Percentiles rank a stretch among this genome's conserved stretches.
Evolutionary conservation across 306 rosid species (phyloP).

Genomic region (Nissolia schottii): DNA sequence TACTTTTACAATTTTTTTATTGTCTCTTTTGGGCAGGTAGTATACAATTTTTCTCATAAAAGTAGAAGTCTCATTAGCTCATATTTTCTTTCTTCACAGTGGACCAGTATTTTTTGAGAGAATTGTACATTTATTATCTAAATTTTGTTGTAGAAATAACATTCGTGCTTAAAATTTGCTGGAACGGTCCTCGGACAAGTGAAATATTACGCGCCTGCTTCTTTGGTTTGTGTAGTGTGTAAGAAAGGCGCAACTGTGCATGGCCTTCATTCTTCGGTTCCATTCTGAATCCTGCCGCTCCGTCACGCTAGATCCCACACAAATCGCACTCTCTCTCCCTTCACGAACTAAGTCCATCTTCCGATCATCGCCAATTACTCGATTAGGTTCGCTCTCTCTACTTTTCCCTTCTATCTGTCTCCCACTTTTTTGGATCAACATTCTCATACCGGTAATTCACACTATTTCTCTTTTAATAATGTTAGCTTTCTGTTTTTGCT

Average conservation of each 20-base stretch:
- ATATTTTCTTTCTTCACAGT: no score
- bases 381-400: slow-evolving; percentile 35
- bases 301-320: slow-evolving; percentile 36
- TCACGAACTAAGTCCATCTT: not conserved
- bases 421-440: slow-evolving; percentile 12
- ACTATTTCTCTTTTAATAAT: not conserved
- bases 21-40: no score
- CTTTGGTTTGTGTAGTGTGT: not conserved
- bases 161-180: no score
- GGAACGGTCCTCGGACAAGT: not conserved
- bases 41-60: no score
- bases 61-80: no score
- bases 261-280: not conserved
- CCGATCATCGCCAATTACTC: not conserved
- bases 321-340: not conserved
- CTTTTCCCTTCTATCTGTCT: not conserved
- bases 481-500: not conserved
- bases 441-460: not conserved
- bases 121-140: no score
- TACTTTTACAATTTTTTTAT: no score
- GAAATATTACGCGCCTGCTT: not conserved
- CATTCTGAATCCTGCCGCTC: not conserved
- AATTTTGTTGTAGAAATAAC: no score
- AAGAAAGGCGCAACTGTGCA: not conserved
- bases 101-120: no score